A percentile compares a stretch with the other conserved stretches of the same genome.
phyloP scores from a whole-genome alignment of 441 rosid species.

The Croton setiger region DNA sequence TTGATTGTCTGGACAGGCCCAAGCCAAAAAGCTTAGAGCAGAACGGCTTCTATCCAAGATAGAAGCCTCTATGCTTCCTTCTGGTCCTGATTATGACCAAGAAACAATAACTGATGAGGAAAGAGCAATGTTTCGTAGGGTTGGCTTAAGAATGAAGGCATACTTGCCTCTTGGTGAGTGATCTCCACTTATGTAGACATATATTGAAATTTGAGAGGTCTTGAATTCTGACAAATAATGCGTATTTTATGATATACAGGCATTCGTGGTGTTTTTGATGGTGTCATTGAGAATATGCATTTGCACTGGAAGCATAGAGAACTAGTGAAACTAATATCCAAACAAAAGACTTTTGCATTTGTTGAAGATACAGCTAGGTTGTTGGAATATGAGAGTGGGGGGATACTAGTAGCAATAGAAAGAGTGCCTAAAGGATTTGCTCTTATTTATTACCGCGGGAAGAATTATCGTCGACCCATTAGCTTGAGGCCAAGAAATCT shows the following conservation, averaged over 20 bases:
- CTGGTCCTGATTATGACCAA: constrained; percentile 96
- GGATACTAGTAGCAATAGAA: constrained; percentile 88
- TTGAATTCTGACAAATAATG: constrained; percentile 15
- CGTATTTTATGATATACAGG: constrained; percentile 39
- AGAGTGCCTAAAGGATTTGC: constrained; percentile 86
- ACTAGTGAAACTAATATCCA: constrained; percentile 87
- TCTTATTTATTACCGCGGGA: constrained; percentile 89
- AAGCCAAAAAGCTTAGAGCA: constrained; percentile 85
- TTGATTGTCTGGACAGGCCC: constrained; percentile 57
- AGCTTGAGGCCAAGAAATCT: constrained; percentile 90
- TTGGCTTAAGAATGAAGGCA: constrained; percentile 92
- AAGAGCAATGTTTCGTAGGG: constrained; percentile 74
- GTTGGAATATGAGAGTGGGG: constrained; percentile 92
- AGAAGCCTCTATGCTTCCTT: constrained; percentile 92
- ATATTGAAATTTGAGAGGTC: constrained; percentile 8
- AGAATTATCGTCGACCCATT: constrained; percentile 85
- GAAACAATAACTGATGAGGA: constrained; percentile 96
- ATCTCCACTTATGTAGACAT: constrained; percentile 12
- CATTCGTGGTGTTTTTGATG: constrained; percentile 96
- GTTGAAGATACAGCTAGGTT: constrained; percentile 89
- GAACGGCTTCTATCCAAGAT: constrained; percentile 77
- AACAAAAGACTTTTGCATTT: constrained; percentile 82
- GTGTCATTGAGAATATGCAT: constrained; percentile 97
- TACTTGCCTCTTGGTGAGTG: constrained; percentile 85
- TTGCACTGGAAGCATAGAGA: constrained; percentile 98